A percentile compares a stretch with the other conserved stretches of the same genome.
Conservation (phyloP, 2,329 filamentous ascomycete genomes). For the Penicillium sp. region DNA sequence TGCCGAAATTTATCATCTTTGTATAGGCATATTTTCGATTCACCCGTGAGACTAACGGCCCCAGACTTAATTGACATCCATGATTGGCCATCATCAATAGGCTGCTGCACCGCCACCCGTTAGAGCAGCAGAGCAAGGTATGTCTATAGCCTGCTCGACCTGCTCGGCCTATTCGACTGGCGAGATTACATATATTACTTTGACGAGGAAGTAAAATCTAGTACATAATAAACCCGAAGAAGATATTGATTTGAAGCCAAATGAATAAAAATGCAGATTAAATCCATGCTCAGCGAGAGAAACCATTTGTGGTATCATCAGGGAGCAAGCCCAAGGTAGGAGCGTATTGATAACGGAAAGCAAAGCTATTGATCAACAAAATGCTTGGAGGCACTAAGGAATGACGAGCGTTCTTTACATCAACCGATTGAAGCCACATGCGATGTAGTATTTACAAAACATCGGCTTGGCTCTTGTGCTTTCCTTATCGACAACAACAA, state of each 20-base stretch:
- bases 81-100: conserved; percentile 11
- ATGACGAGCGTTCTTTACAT: conserved; percentile 15
- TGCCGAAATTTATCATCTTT: too few species aligned
- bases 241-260: conserved; percentile 11
- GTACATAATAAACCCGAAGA: conserved; percentile 5
- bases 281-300: conserved; percentile 18
- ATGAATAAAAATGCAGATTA: conserved; percentile 21
- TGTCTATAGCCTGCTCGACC: too few species aligned
- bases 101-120: background rate
- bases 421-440: conserved; percentile 14
- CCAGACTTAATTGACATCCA: background rate
- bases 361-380: conserved; percentile 11
- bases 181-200: background rate
- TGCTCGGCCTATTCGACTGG: background rate
- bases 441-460: conserved; percentile 24
- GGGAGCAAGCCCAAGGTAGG: conserved; percentile 6
- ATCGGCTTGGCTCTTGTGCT: conserved; percentile 13
- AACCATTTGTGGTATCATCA: conserved; percentile 16
- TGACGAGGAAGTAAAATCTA: background rate
- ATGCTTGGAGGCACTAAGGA: conserved; percentile 13
- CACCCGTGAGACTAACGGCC: background rate
- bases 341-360: conserved; percentile 10
- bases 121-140: background rate
- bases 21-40: background rate
- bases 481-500: conserved; percentile 18